Evolutionary conservation across 805 yeast species (phyloP), one percentile per base, ranked within the genome.

Genomic region (Lipomyces mesembrius): DNA sequence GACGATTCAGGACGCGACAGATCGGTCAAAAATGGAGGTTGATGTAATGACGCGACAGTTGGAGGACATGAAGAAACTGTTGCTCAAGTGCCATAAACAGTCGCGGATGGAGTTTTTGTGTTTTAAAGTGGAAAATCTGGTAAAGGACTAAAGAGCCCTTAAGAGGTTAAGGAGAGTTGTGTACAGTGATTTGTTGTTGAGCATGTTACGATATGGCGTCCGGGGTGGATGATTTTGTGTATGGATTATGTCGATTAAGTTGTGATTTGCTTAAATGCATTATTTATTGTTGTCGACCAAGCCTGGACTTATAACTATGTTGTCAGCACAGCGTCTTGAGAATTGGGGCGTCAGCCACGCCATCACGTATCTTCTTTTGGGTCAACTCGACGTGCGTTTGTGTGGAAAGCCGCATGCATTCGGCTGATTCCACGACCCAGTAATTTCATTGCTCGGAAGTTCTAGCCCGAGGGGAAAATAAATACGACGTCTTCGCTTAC

Each of bases 1-100:
- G n/a, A 35, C 71, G 20, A 65, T 68, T n/a, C 71, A 68, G 62
- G 70, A 68, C 20, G 58, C 64, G 43, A 66, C 70, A 7, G 71
- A 67, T 53, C 46, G 54, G 22, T 52, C 68, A 5, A 29, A n/a
- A n/a, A 46, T 68, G 61, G 65, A 55, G 6, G 63, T 66, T 9
- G 61, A 37, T n/a, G 43, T 54, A 4, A 68, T 68, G 71, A 61
- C 67, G 14, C n/a, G 59, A 17, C 71, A 68, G 25, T 57, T 68
- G 29, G 71, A 67, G 34, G 66, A 63, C 20, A 68, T 68, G 71
- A 68, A 68, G 60, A 63, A 62, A 43, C 61, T 68, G 43, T 56
- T 68, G 11, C 49, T 59, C 3, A 37, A 55, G 5, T 63, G 71
- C 35, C 71, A 67, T 34, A 68, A 67, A 56, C 59, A 53, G 35